Evolutionary conservation across 257 asterid species (phyloP).

Genomic region (Coffea eugenioides): DNA sequence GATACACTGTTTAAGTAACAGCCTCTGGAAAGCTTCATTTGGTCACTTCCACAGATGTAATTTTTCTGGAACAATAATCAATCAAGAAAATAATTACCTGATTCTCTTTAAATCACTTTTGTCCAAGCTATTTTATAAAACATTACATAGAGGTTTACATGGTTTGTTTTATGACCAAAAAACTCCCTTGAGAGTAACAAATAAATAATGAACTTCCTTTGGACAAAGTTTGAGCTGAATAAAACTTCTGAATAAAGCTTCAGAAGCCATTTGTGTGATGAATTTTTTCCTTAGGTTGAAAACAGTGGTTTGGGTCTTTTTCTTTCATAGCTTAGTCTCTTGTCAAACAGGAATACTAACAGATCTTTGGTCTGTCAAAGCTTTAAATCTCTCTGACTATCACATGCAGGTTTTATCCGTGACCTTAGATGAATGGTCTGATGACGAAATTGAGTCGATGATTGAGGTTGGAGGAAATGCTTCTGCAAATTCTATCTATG

Average conservation of each 20-base stretch:
- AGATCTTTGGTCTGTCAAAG: not conserved
- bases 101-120: not conserved
- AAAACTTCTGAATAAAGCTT: not conserved
- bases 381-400: not conserved
- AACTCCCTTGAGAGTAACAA: not conserved
- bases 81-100: not conserved
- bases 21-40: not conserved
- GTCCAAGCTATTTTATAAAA: not conserved
- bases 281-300: not conserved
- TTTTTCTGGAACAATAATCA: not conserved
- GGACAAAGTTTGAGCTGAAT: not conserved
- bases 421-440: conserved; percentile 97
- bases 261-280: not conserved
- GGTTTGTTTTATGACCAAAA: not conserved
- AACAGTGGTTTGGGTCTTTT: not conserved
- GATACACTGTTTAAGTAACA: not conserved
- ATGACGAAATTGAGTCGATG: conserved; percentile 84
- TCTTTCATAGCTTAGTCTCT: not conserved
- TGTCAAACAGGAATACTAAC: not conserved
- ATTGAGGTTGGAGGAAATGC: conserved; percentile 96
- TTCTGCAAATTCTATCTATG: conserved; percentile 93
- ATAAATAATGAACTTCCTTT: not conserved
- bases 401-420: conserved; percentile 84
- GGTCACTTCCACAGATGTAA: not conserved
- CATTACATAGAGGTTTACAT: not conserved